phyloP scores from a whole-genome alignment of 2,329 filamentous ascomycete species.

The Penicillium sp. region DNA sequence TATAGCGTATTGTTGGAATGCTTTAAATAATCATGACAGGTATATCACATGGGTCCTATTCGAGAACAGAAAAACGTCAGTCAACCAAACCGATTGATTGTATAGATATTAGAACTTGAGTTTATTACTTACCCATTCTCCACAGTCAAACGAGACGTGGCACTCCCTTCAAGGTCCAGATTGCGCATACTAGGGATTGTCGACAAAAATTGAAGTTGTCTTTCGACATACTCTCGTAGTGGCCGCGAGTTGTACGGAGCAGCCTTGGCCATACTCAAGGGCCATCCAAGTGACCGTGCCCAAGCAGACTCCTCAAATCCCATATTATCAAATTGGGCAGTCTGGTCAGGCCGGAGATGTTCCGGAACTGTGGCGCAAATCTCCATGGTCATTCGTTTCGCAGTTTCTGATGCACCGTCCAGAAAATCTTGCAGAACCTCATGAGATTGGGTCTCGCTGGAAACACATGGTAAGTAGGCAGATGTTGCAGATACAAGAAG shows the following conservation, averaged over 20 bases:
- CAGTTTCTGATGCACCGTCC: neutral
- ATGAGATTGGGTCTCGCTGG: neutral
- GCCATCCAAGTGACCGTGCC: slow-evolving; percentile 7
- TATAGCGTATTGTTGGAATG: neutral
- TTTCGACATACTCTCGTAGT: neutral
- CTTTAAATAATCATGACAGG: neutral
- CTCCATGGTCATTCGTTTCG: neutral
- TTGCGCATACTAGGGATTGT: neutral
- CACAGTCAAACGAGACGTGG: neutral
- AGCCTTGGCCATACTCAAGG: neutral
- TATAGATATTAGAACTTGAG: too few species aligned
- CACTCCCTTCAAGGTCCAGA: neutral
- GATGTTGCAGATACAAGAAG: neutral
- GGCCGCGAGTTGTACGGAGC: neutral
- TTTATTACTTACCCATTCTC: neutral
- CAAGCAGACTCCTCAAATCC: neutral
- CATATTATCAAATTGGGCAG: neutral
- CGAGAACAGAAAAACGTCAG: neutral
- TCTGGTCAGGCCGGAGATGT: neutral
- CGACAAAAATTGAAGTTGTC: neutral
- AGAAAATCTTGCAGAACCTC: neutral
- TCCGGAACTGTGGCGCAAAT: slow-evolving; percentile 6
- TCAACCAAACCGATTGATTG: neutral
- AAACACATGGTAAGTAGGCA: neutral
- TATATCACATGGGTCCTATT: slow-evolving; percentile 4